Conservation (phyloP, 257 asterid genomes). For the Apocynum venetum region DNA sequence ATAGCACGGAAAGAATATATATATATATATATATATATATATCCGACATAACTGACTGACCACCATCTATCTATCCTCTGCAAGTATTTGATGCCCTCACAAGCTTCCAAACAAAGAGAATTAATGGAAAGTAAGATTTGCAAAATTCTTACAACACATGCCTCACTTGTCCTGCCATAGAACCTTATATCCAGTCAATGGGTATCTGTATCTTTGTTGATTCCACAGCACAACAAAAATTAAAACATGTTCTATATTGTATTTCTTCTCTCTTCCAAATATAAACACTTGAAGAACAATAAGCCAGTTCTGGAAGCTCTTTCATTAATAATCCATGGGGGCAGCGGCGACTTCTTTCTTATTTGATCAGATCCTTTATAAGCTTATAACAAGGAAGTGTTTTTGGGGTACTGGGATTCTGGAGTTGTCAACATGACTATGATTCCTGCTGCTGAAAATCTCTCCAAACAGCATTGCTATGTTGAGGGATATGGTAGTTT, state of each 20-base stretch:
- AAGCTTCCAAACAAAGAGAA: slow-evolving; percentile 82
- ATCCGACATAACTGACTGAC: slow-evolving; percentile 46
- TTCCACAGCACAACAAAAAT: neutral
- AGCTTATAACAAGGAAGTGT: neutral
- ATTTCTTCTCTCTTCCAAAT: slow-evolving; percentile 17
- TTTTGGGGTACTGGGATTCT: slow-evolving; percentile 18
- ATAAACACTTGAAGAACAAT: neutral
- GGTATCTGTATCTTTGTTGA: slow-evolving; percentile 34
- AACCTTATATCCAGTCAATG: slow-evolving; percentile 35
- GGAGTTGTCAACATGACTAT: slow-evolving; percentile 56
- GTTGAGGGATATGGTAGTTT: slow-evolving; percentile 16
- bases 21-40: neutral
- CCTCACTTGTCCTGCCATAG: neutral
- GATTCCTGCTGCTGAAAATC: slow-evolving; percentile 39
- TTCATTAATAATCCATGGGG: slow-evolving; percentile 36
- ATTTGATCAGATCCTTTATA: no score
- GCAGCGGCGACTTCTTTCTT: slow-evolving; percentile 4
- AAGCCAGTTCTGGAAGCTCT: neutral
- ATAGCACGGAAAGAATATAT: no score
- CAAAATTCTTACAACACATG: slow-evolving; percentile 33
- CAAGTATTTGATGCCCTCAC: slow-evolving; percentile 43
- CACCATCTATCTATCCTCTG: slow-evolving; percentile 54
- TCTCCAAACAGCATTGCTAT: slow-evolving; percentile 28
- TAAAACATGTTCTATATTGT: slow-evolving; percentile 18
- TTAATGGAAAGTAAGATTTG: slow-evolving; percentile 69